Evolutionary conservation across 2,329 filamentous ascomycete genomes (phyloP).

Genomic region (Xylaria arbuscula): DNA sequence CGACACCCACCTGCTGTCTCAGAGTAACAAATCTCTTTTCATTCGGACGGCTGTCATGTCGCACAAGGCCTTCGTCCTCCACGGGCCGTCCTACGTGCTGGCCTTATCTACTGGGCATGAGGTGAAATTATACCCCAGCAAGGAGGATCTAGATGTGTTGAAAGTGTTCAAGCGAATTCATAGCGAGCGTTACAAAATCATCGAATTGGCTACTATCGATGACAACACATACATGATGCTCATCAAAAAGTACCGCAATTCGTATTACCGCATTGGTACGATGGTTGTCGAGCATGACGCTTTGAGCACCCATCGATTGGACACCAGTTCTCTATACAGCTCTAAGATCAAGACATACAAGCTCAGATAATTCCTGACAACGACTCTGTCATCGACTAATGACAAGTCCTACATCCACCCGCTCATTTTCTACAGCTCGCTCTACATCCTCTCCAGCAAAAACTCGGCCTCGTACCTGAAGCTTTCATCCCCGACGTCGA

Average conservation of each 20-base stretch:
- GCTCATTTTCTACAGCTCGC: neutral
- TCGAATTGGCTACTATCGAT: constrained; percentile 27
- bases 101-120: neutral
- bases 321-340: neutral
- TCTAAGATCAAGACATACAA: neutral
- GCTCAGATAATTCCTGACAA: neutral
- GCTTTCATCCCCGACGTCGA: constrained; percentile 18
- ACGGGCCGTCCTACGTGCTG: neutral
- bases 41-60: constrained; percentile 26
- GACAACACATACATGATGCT: constrained; percentile 35
- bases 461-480: constrained; percentile 25
- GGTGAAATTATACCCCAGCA: constrained; percentile 33
- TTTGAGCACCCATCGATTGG: neutral
- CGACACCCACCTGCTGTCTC: neutral
- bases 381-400: too few species aligned
- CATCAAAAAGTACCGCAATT: constrained; percentile 26
- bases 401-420: neutral
- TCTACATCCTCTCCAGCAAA: constrained; percentile 5
- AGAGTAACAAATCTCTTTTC: constrained; percentile 13
- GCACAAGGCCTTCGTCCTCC: constrained; percentile 20
- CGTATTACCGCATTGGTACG: constrained; percentile 34
- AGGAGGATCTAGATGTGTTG: constrained; percentile 26
- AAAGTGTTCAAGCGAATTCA: constrained; percentile 34
- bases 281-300: neutral
- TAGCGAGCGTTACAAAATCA: constrained; percentile 30